Conservation (phyloP, 352 stramenopile genomes). For the Pythium volutum region DNA sequence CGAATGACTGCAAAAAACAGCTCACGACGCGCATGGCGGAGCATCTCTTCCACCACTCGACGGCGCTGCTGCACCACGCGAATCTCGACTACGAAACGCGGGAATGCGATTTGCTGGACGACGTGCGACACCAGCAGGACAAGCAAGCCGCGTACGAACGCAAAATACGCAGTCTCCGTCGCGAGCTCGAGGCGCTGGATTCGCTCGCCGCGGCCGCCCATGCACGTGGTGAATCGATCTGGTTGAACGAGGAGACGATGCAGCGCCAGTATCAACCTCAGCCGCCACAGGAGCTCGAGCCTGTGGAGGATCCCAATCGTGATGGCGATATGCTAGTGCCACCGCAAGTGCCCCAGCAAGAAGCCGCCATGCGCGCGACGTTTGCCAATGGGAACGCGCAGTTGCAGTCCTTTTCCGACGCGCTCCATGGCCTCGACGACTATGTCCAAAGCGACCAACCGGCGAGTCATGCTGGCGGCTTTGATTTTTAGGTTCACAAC, state of each 20-base stretch:
- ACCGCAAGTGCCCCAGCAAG: not conserved
- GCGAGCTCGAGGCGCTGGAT: conserved; percentile 11
- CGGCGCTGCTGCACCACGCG: conserved; percentile 33
- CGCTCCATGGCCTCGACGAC: not conserved
- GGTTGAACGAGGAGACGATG: not conserved
- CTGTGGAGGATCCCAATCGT: not conserved
- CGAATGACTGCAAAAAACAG: not conserved
- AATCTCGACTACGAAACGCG: conserved; percentile 47
- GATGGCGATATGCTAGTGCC: conserved; percentile 7
- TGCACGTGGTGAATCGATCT: conserved; percentile 2
- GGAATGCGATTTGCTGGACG: conserved; percentile 39
- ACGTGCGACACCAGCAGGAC: conserved; percentile 26
- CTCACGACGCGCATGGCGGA: conserved; percentile 25
- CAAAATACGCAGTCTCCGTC: conserved; percentile 30
- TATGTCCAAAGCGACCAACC: not conserved
- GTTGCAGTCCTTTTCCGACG: conserved; percentile 1
- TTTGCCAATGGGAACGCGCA: not conserved
- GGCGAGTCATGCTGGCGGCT: not conserved
- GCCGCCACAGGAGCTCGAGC: not conserved
- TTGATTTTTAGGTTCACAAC: not conserved
- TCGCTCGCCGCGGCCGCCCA: conserved; percentile 7
- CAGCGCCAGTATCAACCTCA: not conserved
- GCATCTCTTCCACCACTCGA: conserved; percentile 46
- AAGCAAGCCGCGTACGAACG: conserved; percentile 42
- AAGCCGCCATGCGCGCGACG: not conserved